Conservation (phyloP, 768 basidiomycete genomes). For the Pisolithus orientalis region DNA sequence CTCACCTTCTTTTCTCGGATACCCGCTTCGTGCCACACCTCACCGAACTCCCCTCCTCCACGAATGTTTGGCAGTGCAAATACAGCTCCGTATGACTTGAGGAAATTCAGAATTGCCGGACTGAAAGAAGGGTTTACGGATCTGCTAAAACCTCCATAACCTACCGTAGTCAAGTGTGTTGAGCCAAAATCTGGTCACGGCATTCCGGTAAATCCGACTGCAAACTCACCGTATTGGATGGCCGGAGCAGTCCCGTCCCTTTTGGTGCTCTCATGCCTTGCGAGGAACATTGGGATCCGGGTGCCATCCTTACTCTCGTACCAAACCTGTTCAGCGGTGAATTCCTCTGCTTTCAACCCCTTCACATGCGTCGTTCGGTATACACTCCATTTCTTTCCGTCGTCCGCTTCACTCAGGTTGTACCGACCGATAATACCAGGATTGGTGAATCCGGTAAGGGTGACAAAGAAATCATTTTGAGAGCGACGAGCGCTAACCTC, state of each 20-base stretch:
- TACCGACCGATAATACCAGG: constrained; percentile 64
- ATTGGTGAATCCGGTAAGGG: constrained; percentile 61
- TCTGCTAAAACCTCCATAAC: constrained; percentile 78
- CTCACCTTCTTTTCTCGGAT: constrained; percentile 62
- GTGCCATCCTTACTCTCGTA: constrained; percentile 76
- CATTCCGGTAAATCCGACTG: no score
- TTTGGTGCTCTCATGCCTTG: constrained; percentile 63
- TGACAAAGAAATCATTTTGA: constrained; percentile 57
- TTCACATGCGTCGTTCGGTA: constrained; percentile 53
- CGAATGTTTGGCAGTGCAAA: constrained; percentile 56
- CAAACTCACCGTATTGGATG: constrained; percentile 60
- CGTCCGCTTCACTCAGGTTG: constrained; percentile 37
- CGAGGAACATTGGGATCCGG: constrained; percentile 79
- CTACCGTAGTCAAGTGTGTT: constrained; percentile 24
- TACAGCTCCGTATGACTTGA: constrained; percentile 64
- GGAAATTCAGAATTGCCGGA: constrained; percentile 62
- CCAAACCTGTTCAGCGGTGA: constrained; percentile 72
- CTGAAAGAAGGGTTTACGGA: constrained; percentile 71
- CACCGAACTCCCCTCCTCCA: constrained; percentile 75
- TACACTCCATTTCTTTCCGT: constrained; percentile 49
- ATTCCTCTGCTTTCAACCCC: constrained; percentile 62
- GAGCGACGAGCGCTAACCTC: constrained; percentile 44
- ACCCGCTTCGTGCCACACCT: constrained; percentile 78
- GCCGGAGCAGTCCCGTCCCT: constrained; percentile 72
- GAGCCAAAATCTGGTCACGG: neutral